Base-by-base conservation (phyloP, 169 alveolate genomes). In the Plasmodium fragile region DNA sequence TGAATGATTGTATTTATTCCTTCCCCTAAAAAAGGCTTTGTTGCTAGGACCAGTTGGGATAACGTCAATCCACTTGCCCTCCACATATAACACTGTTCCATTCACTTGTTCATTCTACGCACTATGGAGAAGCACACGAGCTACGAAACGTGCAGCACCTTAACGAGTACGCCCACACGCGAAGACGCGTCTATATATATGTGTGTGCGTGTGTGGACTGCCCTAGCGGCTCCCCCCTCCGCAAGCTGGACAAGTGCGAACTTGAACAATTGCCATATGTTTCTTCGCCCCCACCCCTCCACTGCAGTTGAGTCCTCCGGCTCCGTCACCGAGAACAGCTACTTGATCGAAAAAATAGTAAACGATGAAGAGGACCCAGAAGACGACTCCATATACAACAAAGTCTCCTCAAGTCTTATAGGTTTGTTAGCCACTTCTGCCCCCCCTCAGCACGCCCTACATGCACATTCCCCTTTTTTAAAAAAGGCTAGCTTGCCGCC, bases 131-230 rank as follows among this genome's bases (percentile, higher is more conserved):
- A 49, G 39, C 59, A 73, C 55, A 59, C 36, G 13, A 84, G 83
- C 72, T 84, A 73, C 59, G 93, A 84, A 84, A 84, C 84, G 1
- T 84, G 84, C 49, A 84, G 93, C 59, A 72, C 93, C 18, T 32
- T 18, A 39, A 84, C 93, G 43, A 36, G 93, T 84, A 84, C 13
- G 30, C 34, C n/a, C 72, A 2, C 2, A 16, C 30, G 3, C 32
- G 30, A n/a, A 10, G 22, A 6, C 30, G 30, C 72, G 10, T 65
- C 41, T 65, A 22, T 28, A 18, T 65, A 65, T 65, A 25, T 28
- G 30, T 65, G 11, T 65, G 39, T 8, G n/a, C 75, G n/a, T 4
- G 13, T 65, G 75, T 65, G 5, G 41, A 65, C 16, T 8, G n/a
- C 75, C n/a, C 75, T 22, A 2, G 3, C 22, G 22, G 59, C 8